These are phyloP conservation scores for Penicillium coffeae DNA, from an alignment of 495 filamentous ascomycete genomes.

Conservation along the genomic window DNA sequence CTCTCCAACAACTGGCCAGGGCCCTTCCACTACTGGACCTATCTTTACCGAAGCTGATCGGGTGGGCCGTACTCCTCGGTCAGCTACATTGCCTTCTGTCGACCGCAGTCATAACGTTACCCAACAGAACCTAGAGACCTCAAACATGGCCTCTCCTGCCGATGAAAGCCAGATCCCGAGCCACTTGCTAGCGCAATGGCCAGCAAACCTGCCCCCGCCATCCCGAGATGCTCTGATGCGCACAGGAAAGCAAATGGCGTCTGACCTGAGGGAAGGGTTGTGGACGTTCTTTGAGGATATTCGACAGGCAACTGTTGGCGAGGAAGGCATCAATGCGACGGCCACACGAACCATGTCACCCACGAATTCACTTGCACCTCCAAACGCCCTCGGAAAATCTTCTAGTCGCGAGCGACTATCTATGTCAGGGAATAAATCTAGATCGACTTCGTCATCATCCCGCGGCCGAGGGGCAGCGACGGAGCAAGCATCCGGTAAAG, in stretches of 20 bases:
- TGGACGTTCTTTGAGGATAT: conserved; percentile 97
- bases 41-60: conserved; percentile 25
- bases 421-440: conserved; percentile 27
- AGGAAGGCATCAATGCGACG: conserved; percentile 70
- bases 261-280: conserved; percentile 83
- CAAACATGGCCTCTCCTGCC: conserved; percentile 1
- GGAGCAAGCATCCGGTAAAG: conserved; percentile 44
- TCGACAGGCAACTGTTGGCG: conserved; percentile 89
- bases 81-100: conserved; percentile 45
- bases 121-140: neutral
- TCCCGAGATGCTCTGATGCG: conserved; percentile 56
- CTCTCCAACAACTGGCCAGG: conserved; percentile 52
- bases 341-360: conserved; percentile 38
- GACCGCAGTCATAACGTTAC: conserved; percentile 26
- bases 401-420: conserved; percentile 40
- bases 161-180: conserved; percentile 30
- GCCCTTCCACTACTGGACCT: conserved; percentile 3
- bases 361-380: conserved; percentile 18
- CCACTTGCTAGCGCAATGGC: conserved; percentile 37
- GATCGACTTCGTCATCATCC: conserved; percentile 37
- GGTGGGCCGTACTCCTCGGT: conserved; percentile 39
- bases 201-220: conserved; percentile 40
- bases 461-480: conserved; percentile 29
- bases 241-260: conserved; percentile 82
- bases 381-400: conserved; percentile 31